Evolutionary conservation across 2,329 filamentous ascomycete species (phyloP), one percentile per base, ranked within the genome.

Genomic region (Paraphaeosphaeria sporulosa): DNA sequence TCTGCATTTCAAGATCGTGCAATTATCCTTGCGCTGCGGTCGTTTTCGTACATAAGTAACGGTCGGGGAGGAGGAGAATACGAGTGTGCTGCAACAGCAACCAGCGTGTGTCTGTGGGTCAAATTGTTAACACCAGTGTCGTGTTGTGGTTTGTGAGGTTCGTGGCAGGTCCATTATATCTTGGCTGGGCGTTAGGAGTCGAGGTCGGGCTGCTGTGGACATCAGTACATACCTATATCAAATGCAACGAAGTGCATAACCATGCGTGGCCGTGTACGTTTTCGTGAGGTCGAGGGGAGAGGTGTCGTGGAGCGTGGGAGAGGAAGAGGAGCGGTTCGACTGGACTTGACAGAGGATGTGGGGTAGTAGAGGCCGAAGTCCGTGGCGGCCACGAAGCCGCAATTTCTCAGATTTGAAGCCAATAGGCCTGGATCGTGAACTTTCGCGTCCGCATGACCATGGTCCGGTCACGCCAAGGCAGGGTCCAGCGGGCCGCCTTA

Each of bases 1-100:
- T 68, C 63, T 70, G 71, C 71, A 74, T 75, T 69, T 70, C 68
- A 63, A 64, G 71, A 69, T 69, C 70, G 61, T 64, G 61, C 63
- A 65, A 59, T 68, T 59, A 64, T 71, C 68, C 48, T 64, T 64
- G 64, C 62, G 63, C 60, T 57, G 64, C 62, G 56, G 64, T 67
- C 50, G 63, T 65, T 63, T 62, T 66, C 59, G 68, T 73, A 71
- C 54, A 67, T 69, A 70, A 64, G 64, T 49, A 61, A 61, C 64
- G 62, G 53, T 19, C 23, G 19, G 23, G 53, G 61, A 55, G 60
- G 61, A 55, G 57, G 63, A 68, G 65, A 71, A 71, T 71, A 56
- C 55, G 62, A 71, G 62, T 32, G 17, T 44, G 15, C 7, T 46
- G 52, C 30, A 54, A 30, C 50, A 36, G 52, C 51, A 40, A 34